Base-by-base conservation (phyloP, 2,329 filamentous ascomycete species). In the Stenocarpella maydis region DNA sequence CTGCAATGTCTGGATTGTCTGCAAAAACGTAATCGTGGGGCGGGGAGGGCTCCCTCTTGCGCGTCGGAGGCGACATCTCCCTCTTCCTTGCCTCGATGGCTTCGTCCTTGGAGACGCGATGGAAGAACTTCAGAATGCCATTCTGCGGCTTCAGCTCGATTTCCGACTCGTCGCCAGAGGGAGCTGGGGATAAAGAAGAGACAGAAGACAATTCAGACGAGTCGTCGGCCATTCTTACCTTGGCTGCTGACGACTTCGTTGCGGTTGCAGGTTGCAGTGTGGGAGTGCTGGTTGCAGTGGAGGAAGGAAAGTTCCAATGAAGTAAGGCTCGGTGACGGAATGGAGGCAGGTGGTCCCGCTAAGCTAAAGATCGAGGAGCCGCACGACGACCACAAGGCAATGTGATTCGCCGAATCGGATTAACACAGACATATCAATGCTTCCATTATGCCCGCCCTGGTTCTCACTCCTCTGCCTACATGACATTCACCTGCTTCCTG, bases 1-100 rank as follows among this genome's bases (percentile, higher is more conserved):
- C 95, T 75, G 95, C 92, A 82, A 98, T 95, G 78, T 96, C 92
- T 72, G 92, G 88, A 80, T 97, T 97, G 79, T 98, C 95, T 72
- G 93, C 94, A 68, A 98, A 85, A 34, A 94, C 91, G 80, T 92
- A 93, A 85, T 97, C 94, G 80, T 98, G 95, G 10, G 93, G 91
- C 74, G 95, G 95, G 74, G 95, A 98, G 24, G 94, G 91, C 69
- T 92, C 90, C 78, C 95, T 87, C 85, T 96, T 97, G 77, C 88
- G 89, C 76, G 90, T 85, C 69, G 90, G 90, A 72, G 91, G 90
- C 74, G 90, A 88, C 66, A 85, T 82, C 76, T 89, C 86, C 43
- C 58, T 67, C 64, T 69, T 69, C 80, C 86, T 87, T 76, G 86
- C 77, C 72, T 80, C 73, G 53, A 76, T 75, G 39, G 78, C 76